These are phyloP conservation scores for Leptographium lundbergii DNA, from an alignment of 2,329 filamentous ascomycete species.

Conservation along the genomic window DNA sequence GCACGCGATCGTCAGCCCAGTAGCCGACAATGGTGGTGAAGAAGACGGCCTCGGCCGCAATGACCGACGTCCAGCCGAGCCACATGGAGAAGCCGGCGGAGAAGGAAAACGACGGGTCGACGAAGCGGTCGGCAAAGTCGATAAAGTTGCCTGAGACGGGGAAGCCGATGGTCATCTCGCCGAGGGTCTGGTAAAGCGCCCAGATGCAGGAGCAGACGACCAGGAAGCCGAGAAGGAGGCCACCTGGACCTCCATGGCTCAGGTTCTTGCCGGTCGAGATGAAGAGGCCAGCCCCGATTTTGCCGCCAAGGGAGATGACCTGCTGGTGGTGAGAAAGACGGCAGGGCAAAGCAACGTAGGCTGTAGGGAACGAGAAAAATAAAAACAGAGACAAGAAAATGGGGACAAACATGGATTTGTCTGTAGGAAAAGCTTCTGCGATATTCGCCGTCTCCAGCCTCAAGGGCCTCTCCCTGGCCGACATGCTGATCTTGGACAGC, in stretches of 20 bases:
- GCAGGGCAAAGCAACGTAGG: too few species aligned
- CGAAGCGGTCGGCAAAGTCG: slow-evolving; percentile 5
- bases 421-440: neutral
- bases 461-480: neutral
- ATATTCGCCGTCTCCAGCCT: neutral
- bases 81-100: slow-evolving; percentile 3
- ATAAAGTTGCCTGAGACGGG: slow-evolving; percentile 4
- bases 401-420: slow-evolving; percentile 2
- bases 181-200: slow-evolving; percentile 3
- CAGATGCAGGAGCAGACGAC: slow-evolving; percentile 5
- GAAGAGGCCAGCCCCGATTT: slow-evolving; percentile 6
- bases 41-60: slow-evolving; percentile 4
- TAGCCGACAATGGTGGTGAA: slow-evolving; percentile 4
- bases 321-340: neutral
- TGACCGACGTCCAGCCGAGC: slow-evolving; percentile 1
- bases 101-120: slow-evolving; percentile 6
- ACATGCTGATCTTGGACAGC: neutral
- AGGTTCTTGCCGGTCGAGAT: slow-evolving; percentile 6
- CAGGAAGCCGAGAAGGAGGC: slow-evolving; percentile 1
- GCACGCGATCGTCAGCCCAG: neutral
- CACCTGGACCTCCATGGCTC: slow-evolving; percentile 2
- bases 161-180: slow-evolving; percentile 5
- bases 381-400: too few species aligned
- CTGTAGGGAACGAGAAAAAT: too few species aligned
- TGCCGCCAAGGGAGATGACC: slow-evolving; percentile 5